A percentile compares a stretch with the other conserved stretches of the same genome.
Conservation (phyloP, 805 yeast species). For the Tetrapisispora phaffii region DNA sequence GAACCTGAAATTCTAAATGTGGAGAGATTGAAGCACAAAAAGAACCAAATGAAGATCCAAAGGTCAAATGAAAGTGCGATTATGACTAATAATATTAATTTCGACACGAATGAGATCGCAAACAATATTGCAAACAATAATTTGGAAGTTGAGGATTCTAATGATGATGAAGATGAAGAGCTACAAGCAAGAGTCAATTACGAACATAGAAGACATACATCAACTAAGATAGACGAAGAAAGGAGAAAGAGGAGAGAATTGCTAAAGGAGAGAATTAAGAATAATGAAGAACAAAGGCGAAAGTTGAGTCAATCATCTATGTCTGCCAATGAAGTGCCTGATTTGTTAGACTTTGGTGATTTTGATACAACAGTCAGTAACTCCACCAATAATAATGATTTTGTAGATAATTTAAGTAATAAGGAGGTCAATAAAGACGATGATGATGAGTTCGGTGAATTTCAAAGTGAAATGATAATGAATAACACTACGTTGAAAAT, state of each 20-base stretch:
- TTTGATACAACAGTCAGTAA: neutral
- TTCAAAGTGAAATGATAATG: slow-evolving; percentile 23
- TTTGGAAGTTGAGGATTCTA: slow-evolving; percentile 3
- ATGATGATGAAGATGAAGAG: slow-evolving; percentile 3
- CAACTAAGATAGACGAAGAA: slow-evolving; percentile 27
- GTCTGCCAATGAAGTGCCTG: slow-evolving; percentile 17
- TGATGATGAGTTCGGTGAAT: slow-evolving; percentile 32
- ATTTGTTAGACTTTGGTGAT: slow-evolving; percentile 26
- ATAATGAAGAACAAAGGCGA: slow-evolving; percentile 27
- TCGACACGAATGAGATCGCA: slow-evolving; percentile 2
- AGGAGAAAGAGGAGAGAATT: slow-evolving; percentile 31
- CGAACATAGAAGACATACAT: slow-evolving; percentile 12
- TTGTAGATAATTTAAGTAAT: slow-evolving; percentile 1
- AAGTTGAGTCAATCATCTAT: slow-evolving; percentile 7
- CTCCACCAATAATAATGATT: neutral
- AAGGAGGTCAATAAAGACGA: slow-evolving; percentile 17
- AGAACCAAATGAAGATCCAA: slow-evolving; percentile 24
- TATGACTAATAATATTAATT: slow-evolving; percentile 1
- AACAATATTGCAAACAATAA: slow-evolving; percentile 2
- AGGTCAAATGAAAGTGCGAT: slow-evolving; percentile 21
- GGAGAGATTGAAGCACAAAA: slow-evolving; percentile 23
- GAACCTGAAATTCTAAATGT: slow-evolving; percentile 24
- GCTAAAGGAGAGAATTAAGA: slow-evolving; percentile 28
- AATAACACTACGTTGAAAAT: slow-evolving; percentile 3
- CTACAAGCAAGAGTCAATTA: slow-evolving; percentile 5